Conservation (phyloP, 441 rosid species). For the Caryocar brasiliense region DNA sequence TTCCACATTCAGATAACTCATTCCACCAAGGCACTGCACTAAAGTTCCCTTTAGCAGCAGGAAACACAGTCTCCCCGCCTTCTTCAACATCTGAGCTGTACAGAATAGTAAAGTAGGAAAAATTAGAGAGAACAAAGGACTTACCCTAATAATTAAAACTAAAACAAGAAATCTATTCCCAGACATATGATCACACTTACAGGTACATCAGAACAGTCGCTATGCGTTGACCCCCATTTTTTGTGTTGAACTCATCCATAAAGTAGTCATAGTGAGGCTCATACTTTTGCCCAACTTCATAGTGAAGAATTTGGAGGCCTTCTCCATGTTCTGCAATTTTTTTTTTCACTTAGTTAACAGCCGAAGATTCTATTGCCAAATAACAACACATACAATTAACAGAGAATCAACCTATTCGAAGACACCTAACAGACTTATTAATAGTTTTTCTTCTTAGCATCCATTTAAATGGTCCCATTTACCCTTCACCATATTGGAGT, state of each 20-base stretch:
- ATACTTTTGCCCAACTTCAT: conserved; percentile 82
- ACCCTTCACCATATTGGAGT: too few species aligned
- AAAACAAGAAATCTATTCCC: not conserved
- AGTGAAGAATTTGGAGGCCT: conserved; percentile 87
- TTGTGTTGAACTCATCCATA: conserved; percentile 66
- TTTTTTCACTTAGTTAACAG: too few species aligned
- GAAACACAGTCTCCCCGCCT: conserved; percentile 96
- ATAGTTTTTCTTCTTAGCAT: too few species aligned
- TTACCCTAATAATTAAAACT: not conserved
- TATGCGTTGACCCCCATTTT: conserved; percentile 85
- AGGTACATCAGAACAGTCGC: conserved; percentile 95
- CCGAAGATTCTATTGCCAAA: too few species aligned
- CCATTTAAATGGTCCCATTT: too few species aligned
- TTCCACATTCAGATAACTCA: conserved; percentile 83
- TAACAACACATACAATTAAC: too few species aligned
- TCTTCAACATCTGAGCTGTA: conserved; percentile 94
- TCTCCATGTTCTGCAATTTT: conserved; percentile 76
- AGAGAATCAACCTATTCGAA: too few species aligned
- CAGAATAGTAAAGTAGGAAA: not conserved
- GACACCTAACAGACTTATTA: too few species aligned
- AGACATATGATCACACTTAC: conserved; percentile 31
- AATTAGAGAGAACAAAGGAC: not conserved
- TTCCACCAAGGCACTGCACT: conserved; percentile 83
- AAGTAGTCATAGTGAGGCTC: conserved; percentile 90
- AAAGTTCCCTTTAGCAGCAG: conserved; percentile 57